phyloP scores from a whole-genome alignment of 2,329 filamentous ascomycete genomes.

The Didymella exigua region DNA sequence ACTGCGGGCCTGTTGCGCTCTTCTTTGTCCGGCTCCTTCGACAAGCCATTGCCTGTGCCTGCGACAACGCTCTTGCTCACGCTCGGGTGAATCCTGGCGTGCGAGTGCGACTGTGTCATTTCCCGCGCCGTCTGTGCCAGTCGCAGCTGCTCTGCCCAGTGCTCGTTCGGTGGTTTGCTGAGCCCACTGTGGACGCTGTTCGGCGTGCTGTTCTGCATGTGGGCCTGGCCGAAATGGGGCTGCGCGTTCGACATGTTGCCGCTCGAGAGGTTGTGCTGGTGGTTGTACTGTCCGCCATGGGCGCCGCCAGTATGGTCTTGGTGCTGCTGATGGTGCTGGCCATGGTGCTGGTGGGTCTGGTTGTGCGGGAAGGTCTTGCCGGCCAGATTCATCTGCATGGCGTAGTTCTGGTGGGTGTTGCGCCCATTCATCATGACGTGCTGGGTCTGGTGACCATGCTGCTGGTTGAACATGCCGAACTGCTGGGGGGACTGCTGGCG shows the following conservation, averaged over 20 bases:
- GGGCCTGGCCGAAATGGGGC: conserved; percentile 64
- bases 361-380: conserved; percentile 71
- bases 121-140: conserved; percentile 75
- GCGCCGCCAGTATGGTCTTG: conserved; percentile 56
- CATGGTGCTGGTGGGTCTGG: conserved; percentile 57
- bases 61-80: conserved; percentile 71
- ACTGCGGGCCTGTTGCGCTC: conserved; percentile 70
- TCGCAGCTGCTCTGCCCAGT: conserved; percentile 88
- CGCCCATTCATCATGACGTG: conserved; percentile 78
- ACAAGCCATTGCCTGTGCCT: conserved; percentile 56
- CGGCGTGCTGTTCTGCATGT: conserved; percentile 65
- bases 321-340: conserved; percentile 66
- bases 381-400: conserved; percentile 61
- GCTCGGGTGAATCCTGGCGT: conserved; percentile 72
- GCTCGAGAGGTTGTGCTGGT: conserved; percentile 65
- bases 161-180: conserved; percentile 66
- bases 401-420: conserved; percentile 62
- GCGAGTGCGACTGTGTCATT: conserved; percentile 74
- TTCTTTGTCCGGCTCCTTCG: conserved; percentile 59
- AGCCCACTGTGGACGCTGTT: conserved; percentile 61
- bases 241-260: conserved; percentile 69
- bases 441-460: conserved; percentile 68
- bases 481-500: conserved; percentile 55
- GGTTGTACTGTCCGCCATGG: conserved; percentile 64
- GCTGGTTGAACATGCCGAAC: conserved; percentile 74